Evolutionary conservation across 192 early-diverging fungal species (phyloP).

Genomic region (Coemansia sp.): DNA sequence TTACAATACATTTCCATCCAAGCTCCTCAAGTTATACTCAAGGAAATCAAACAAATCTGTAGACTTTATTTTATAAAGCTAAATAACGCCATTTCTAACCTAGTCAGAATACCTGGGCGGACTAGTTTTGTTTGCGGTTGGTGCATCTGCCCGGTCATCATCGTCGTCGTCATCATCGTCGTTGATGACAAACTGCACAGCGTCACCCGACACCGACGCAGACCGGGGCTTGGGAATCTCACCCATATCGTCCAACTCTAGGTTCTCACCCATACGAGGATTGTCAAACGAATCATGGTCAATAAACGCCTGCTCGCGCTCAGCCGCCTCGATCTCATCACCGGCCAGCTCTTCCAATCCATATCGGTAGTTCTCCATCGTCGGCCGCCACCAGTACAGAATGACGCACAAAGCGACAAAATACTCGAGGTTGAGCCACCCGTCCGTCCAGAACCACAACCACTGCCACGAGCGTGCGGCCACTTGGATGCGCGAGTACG

Average conservation of each 20-base stretch:
- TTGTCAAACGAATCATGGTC: slow-evolving; percentile 39
- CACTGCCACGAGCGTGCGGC: slow-evolving; percentile 76
- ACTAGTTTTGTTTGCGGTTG: slow-evolving; percentile 1
- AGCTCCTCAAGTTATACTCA: neutral
- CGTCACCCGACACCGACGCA: slow-evolving; percentile 28
- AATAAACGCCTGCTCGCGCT: slow-evolving; percentile 50
- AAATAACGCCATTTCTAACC: neutral
- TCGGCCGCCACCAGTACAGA: slow-evolving; percentile 89
- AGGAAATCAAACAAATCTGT: neutral
- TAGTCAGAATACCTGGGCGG: neutral
- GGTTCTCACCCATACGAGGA: slow-evolving; percentile 49
- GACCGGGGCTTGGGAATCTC: slow-evolving; percentile 4
- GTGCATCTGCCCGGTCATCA: slow-evolving; percentile 15
- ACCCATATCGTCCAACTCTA: slow-evolving; percentile 44
- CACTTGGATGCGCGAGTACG: slow-evolving; percentile 64
- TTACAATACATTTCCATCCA: no score
- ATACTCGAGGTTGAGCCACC: slow-evolving; percentile 89
- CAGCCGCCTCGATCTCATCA: slow-evolving; percentile 71
- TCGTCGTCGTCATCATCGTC: slow-evolving; percentile 36
- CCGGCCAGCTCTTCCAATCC: slow-evolving; percentile 80
- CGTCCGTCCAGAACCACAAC: slow-evolving; percentile 91
- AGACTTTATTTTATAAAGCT: neutral
- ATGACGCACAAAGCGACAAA: slow-evolving; percentile 77
- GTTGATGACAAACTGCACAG: slow-evolving; percentile 47
- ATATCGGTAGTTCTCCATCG: slow-evolving; percentile 85